Evolutionary conservation across 148 eudicot genomes (phyloP), one percentile per base, ranked within the genome.

Genomic region (Chenopodium berlandieri): DNA sequence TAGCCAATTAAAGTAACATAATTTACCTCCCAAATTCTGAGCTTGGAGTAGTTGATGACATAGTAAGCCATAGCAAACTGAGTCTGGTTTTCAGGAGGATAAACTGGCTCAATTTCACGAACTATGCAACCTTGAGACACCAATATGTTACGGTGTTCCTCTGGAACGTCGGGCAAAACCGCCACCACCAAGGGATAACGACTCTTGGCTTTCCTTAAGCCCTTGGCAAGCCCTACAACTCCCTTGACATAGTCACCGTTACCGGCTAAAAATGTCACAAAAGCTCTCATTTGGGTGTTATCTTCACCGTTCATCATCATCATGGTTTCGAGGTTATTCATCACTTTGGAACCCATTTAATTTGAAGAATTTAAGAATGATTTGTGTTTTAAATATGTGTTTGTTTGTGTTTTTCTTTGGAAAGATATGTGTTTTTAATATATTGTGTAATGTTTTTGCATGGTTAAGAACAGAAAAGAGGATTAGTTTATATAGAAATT

Each of bases 41-140:
- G 95, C 76, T 94, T 94, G 79, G 98, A 94, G 85, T 94, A 94
- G 82, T 94, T 94, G 75, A 94, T 90, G 75, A 92, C 94, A 70
- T 92, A 94, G 40, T 94, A 94, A 47, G 98, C 85, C 94, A 92
- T 94, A 13, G 98, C 96, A 77, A 92, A 94, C 83, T 90, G 87
- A 70, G 92, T 93, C 54, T 88, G 91, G 69, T 92, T 92, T 75
- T 89, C 89, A 1, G 98, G 96, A 4, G 95, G 95, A 77, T 89
- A 85, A 19, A 94, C 91, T 0, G 96, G 96, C 65, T 88, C 86
- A 34, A 94, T 94, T 85, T 94, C 91, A 7, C 89, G 75, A 3
- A 94, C 89, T 0, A 94, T 68, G 17, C 98, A 94, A 0, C 98
- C 98, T 64, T 94, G 97, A 19, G 87, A 76, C 85, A 88, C 88